phyloP scores from a whole-genome alignment of 108 stramenopile genomes.

The Pinguiococcus pyrenoidosus region DNA sequence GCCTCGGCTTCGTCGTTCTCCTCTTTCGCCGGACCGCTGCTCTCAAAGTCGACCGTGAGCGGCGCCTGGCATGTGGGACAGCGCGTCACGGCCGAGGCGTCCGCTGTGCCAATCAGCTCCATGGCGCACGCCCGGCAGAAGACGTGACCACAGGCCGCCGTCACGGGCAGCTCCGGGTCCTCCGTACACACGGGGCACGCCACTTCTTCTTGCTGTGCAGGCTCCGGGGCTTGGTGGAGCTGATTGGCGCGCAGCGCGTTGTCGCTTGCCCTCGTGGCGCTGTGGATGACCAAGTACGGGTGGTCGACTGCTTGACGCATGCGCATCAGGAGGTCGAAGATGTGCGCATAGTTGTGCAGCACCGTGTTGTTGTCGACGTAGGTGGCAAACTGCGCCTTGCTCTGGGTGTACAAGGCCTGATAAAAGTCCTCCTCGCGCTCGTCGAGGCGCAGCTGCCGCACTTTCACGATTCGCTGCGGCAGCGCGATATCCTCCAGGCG shows the following conservation, averaged over 20 bases:
- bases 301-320: conserved; percentile 96
- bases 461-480: conserved; percentile 50
- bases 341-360: conserved; percentile 97
- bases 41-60: neutral
- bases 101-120: no score
- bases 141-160: conserved; percentile 16
- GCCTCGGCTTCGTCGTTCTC: neutral
- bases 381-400: conserved; percentile 79
- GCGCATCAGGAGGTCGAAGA: conserved; percentile 82
- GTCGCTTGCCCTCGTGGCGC: conserved; percentile 10
- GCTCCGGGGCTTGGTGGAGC: neutral
- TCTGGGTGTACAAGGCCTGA: conserved; percentile 86
- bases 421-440: conserved; percentile 88
- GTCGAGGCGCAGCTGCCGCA: conserved; percentile 35
- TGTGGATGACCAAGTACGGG: conserved; percentile 78
- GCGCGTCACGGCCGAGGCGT: no score
- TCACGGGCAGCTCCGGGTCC: conserved; percentile 18
- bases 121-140: no score
- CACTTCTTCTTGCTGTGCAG: neutral
- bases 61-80: conserved; percentile 9
- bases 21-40: neutral
- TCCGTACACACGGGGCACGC: conserved; percentile 25
- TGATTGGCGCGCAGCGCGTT: conserved; percentile 3
- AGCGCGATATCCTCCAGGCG: conserved; percentile 85
- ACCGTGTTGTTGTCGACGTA: conserved; percentile 79